phyloP scores from a whole-genome alignment of 2,329 filamentous ascomycete genomes.

The Uncinocarpus reesii region DNA sequence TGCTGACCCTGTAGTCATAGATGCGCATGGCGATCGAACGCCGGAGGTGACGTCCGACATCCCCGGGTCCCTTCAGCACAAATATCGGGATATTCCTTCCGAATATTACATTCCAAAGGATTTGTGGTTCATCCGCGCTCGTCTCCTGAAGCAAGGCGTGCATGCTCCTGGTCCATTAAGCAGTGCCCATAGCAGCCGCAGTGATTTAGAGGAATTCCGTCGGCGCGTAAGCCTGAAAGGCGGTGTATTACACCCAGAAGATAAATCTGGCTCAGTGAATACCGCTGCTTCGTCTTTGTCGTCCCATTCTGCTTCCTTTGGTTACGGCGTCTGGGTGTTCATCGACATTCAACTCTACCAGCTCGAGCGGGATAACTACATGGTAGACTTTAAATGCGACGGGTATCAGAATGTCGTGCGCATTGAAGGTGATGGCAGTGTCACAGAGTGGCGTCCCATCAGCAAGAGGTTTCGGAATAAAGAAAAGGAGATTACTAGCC shows the following conservation, averaged over 20 bases:
- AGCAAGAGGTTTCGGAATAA: conserved; percentile 50
- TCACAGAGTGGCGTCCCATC: conserved; percentile 40
- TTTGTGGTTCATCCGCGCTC: conserved; percentile 86
- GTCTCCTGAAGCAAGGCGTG: conserved; percentile 75
- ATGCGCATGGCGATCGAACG: conserved; percentile 30
- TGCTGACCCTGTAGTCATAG: conserved; percentile 5
- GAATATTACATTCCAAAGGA: conserved; percentile 83
- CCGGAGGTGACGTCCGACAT: conserved; percentile 26
- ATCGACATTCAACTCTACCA: conserved; percentile 94
- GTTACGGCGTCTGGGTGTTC: conserved; percentile 77
- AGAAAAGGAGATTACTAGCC: conserved; percentile 89
- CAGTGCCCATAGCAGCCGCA: conserved; percentile 33
- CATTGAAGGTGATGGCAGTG: conserved; percentile 21
- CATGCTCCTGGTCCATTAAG: conserved; percentile 40
- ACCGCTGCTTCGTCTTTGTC: conserved; percentile 35
- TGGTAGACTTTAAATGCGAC: conserved; percentile 97
- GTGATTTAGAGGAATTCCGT: conserved; percentile 34
- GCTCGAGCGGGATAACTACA: conserved; percentile 82
- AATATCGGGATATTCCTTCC: conserved; percentile 37
- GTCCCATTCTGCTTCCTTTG: conserved; percentile 37
- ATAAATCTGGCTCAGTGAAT: conserved; percentile 23
- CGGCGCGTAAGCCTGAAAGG: conserved; percentile 31
- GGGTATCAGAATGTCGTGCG: conserved; percentile 84
- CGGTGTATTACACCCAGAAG: conserved; percentile 25
- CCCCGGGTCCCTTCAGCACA: conserved; percentile 33